Conservation (phyloP, 2,329 filamentous ascomycete species). For the Periglandula ipomoeae region DNA sequence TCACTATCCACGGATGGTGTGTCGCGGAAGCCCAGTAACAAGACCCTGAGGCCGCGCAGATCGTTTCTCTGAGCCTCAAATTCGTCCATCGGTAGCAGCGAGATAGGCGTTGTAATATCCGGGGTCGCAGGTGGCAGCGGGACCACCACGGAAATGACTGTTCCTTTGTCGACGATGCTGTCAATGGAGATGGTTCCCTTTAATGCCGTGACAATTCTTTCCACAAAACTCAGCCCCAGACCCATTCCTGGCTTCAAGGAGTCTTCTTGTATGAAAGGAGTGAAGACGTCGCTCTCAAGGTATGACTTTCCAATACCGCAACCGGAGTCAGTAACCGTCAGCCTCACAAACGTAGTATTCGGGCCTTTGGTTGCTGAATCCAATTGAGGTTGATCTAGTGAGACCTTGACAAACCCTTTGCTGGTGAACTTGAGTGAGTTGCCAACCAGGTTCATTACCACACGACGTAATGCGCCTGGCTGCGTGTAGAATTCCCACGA, state of each 20-base stretch:
- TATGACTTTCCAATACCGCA: conserved; percentile 57
- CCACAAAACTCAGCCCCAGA: conserved; percentile 56
- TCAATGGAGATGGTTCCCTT: conserved; percentile 51
- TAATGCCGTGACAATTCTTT: conserved; percentile 47
- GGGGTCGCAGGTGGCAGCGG: conserved; percentile 15
- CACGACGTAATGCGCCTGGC: conserved; percentile 39
- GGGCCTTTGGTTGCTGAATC: conserved; percentile 2
- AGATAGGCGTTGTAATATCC: neutral
- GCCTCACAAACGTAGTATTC: conserved; percentile 12
- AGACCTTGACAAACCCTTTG: conserved; percentile 21
- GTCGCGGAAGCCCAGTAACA: conserved; percentile 15
- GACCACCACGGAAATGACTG: conserved; percentile 24
- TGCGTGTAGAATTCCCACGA: conserved; percentile 47
- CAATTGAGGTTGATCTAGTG: conserved; percentile 10
- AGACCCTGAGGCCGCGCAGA: conserved; percentile 22
- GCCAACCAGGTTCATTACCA: conserved; percentile 55
- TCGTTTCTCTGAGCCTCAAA: conserved; percentile 20
- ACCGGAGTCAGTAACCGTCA: conserved; percentile 54
- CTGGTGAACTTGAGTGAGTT: conserved; percentile 54
- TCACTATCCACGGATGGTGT: conserved; percentile 5
- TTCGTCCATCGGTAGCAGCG: conserved; percentile 13
- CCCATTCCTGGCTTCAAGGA: conserved; percentile 51
- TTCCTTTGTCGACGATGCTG: conserved; percentile 30
- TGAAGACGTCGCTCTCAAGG: conserved; percentile 49
- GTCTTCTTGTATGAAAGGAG: conserved; percentile 57